Evolutionary conservation across 2,329 filamentous ascomycete species (phyloP), one percentile per base, ranked within the genome.

Genomic region (Fusarium scirpi): DNA sequence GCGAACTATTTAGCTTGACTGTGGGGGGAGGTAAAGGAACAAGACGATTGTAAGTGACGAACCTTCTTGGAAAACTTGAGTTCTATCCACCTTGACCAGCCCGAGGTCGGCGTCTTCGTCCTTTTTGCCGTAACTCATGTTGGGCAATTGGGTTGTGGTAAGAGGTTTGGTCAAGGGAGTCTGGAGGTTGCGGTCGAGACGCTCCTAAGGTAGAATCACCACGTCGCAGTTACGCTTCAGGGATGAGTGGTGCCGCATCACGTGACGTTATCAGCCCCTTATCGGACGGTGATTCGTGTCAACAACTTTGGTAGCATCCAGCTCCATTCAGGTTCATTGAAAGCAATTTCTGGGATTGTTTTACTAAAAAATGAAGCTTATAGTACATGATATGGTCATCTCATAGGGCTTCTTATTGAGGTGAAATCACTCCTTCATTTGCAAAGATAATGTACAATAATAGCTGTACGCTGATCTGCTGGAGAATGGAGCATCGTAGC

Each of bases 61-160:
- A 98, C 96, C 96, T 91, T 99, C 96, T 86, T 98, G 96, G 82
- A 98, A 98, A 73, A 99, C 96, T 77, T 95, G 94, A 61, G 95
- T 98, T 78, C 97, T 92, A 85, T 99, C 96, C 78, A 98, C 94
- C 88, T 95, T 97, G 87, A 98, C 92, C 85, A 98, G 89, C 80
- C 92, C 91, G 81, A 91, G 89, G 81, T 98, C 95, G 80, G 91
- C 93, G 86, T 99, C 96, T 88, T 98, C 96, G 83, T 99, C 95
- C 87, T 97, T 98, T 86, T 99, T 99, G 86, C 95, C 91, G 89
- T 96, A 97, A 84, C 92, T 96, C 94, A 97, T 97, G 79, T 75
- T 90, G 85, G 83, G 84, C 82, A 78, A 76, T 76, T 77, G 75
- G 76, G 74, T 76, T 72, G 74, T 69, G 70, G 71, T 60, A 22